Base-by-base conservation (phyloP, 2,329 filamentous ascomycete genomes). In the Talaromyces verruculosus region DNA sequence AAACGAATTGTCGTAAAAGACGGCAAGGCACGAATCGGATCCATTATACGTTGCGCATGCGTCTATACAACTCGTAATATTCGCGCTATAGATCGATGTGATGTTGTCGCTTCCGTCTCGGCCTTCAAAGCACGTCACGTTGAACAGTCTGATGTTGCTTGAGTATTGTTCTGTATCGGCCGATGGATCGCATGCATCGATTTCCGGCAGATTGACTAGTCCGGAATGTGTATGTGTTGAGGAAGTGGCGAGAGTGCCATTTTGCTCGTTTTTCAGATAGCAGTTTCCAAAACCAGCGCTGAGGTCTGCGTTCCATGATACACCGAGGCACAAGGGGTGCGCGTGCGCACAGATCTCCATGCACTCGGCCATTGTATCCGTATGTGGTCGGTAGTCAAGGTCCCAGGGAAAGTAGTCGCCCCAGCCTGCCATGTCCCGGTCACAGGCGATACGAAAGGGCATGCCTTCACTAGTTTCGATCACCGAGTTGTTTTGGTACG, bases 1-100 rank as follows among this genome's bases (percentile, higher is more conserved):
- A 59, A 49, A 64, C 10, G 53, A 59, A 49, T 64, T 64, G 39
- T 64, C 62, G 51, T 59, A 59, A n/a, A 28, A 59, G 28, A 64
- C 62, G 3, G 13, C 62, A 45, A 59, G 6, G 8, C 62, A 64
- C 13, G 39, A 59, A 6, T 64, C 51, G 25, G 37, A 30, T 39
- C 62, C 62, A n/a, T 35, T 47, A 45, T 59, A 49, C 3, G 28
- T 22, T 25, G 62, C 51, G 51, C 62, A 64, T 37, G 25, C 51
- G 39, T 64, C 51, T 2, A 64, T 37, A 39, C 53, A 59, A 11
- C 5, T 19, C 2, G 51, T 49, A 33, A 59, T 59, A 59, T 64
- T 59, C 25, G 51, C 51, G 13, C 41, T 64, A 47, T 64, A 59
- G n/a, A 64, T n/a, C 30, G 53, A 64, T 17, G 62, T 59, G 30